Conservation (phyloP, 495 filamentous ascomycete genomes). For the Polyplosphaeria fusca region DNA sequence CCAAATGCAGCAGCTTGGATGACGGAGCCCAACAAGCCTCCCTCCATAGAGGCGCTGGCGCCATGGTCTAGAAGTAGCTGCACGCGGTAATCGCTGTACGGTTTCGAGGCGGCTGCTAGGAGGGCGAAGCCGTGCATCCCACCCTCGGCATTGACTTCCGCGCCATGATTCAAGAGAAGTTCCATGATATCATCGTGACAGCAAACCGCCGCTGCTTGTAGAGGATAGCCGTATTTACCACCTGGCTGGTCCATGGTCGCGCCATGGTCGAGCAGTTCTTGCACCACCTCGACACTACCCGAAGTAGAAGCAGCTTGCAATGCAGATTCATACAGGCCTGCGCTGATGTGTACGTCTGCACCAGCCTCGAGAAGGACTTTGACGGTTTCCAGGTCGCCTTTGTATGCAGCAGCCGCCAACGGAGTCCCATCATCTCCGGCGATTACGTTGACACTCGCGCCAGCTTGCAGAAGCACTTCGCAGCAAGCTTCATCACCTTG, state of each 20-base stretch:
- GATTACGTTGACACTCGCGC: slow-evolving; percentile 26
- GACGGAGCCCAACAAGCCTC: slow-evolving; percentile 17
- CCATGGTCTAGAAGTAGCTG: slow-evolving; percentile 11
- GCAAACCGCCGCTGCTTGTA: slow-evolving; percentile 13
- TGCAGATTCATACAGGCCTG: slow-evolving; percentile 14
- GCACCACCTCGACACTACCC: background rate
- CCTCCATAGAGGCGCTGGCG: slow-evolving; percentile 2
- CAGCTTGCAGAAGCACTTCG: slow-evolving; percentile 24
- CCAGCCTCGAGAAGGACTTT: slow-evolving; percentile 2
- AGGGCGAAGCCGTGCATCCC: slow-evolving; percentile 9
- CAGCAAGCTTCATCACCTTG: slow-evolving; percentile 5
- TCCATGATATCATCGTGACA: slow-evolving; percentile 3
- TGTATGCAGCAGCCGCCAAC: slow-evolving; percentile 16
- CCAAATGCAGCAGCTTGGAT: slow-evolving; percentile 40
- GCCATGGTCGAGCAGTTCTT: slow-evolving; percentile 5
- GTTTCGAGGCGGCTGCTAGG: slow-evolving; percentile 1
- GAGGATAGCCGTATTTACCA: slow-evolving; percentile 6
- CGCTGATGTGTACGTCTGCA: slow-evolving; percentile 14
- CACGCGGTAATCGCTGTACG: background rate
- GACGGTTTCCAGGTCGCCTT: slow-evolving; percentile 1
- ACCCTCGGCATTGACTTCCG: slow-evolving; percentile 1
- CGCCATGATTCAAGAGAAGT: slow-evolving; percentile 11
- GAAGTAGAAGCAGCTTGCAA: slow-evolving; percentile 13
- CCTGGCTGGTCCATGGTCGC: slow-evolving; percentile 1
- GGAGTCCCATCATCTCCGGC: slow-evolving; percentile 12